Conservation (phyloP, 768 basidiomycete genomes). For the Macrolepiota fuliginosa region DNA sequence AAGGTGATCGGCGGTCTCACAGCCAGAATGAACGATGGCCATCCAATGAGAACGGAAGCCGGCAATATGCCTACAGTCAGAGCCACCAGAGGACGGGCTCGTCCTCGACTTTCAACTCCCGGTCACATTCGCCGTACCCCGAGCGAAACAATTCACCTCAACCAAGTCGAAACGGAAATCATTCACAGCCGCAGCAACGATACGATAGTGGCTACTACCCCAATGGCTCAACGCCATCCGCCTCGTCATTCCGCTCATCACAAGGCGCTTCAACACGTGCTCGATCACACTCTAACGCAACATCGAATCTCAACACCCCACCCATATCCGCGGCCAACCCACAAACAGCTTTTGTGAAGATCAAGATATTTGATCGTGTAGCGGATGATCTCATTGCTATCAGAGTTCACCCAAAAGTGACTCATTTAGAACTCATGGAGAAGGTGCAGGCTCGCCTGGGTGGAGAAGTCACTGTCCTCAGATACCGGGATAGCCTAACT, state of each 20-base stretch:
- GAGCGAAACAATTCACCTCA: constrained; percentile 32
- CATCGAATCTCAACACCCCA: constrained; percentile 58
- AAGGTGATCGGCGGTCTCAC: constrained; percentile 39
- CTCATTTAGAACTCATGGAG: constrained; percentile 81
- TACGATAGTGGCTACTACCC: constrained; percentile 28
- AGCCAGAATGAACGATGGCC: constrained; percentile 31
- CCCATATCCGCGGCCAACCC: constrained; percentile 76
- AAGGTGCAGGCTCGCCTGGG: constrained; percentile 91
- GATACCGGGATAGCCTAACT: constrained; percentile 73
- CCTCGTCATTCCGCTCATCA: constrained; percentile 51
- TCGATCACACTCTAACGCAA: constrained; percentile 55
- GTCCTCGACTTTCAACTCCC: constrained; percentile 39
- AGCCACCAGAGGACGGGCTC: constrained; percentile 53
- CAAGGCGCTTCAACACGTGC: constrained; percentile 51
- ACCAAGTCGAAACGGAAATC: constrained; percentile 24
- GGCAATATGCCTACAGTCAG: constrained; percentile 41
- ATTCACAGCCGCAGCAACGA: constrained; percentile 22
- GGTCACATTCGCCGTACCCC: constrained; percentile 35
- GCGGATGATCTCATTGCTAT: constrained; percentile 97
- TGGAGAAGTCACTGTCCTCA: constrained; percentile 60
- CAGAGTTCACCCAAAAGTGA: constrained; percentile 90
- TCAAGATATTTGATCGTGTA: constrained; percentile 94
- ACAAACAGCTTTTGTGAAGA: constrained; percentile 91
- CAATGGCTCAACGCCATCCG: constrained; percentile 37
- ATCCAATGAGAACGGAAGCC: constrained; percentile 38